Percentiles rank a stretch among this genome's conserved stretches.
Conservation (phyloP, 106 monocot species). For the Dendrobium catenatum region DNA sequence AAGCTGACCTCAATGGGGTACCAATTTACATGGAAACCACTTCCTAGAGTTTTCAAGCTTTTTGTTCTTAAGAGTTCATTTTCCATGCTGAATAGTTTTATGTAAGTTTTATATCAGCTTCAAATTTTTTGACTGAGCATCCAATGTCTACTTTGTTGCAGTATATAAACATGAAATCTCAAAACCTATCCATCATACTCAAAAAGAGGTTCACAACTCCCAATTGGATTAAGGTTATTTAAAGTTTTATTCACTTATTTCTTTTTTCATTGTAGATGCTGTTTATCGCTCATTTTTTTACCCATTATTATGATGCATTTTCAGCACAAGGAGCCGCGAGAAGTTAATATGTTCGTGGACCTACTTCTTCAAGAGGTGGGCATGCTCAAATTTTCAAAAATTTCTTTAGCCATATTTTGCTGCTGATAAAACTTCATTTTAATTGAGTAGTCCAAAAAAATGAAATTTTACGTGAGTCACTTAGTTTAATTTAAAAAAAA, state of each 20-base stretch:
- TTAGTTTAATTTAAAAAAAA: too few species aligned
- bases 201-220: conserved; percentile 94
- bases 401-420: background rate
- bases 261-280: background rate
- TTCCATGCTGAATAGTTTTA: background rate
- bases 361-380: conserved; percentile 94
- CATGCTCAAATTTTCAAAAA: background rate
- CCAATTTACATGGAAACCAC: background rate
- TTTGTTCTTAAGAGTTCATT: background rate
- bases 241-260: background rate
- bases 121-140: background rate
- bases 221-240: conserved; percentile 85
- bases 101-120: background rate
- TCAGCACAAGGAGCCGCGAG: conserved; percentile 98
- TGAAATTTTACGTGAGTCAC: background rate
- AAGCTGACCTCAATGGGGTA: too few species aligned
- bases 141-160: conserved; percentile 19
- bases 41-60: background rate
- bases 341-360: conserved; percentile 98
- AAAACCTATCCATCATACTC: conserved; percentile 65
- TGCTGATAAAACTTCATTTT: background rate
- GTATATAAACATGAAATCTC: conserved; percentile 92
- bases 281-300: background rate
- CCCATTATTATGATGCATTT: conserved; percentile 7
- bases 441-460: background rate